These are phyloP conservation scores for Monosporozyma aquatica DNA, from an alignment of 805 yeast genomes.

Conservation along the genomic window DNA sequence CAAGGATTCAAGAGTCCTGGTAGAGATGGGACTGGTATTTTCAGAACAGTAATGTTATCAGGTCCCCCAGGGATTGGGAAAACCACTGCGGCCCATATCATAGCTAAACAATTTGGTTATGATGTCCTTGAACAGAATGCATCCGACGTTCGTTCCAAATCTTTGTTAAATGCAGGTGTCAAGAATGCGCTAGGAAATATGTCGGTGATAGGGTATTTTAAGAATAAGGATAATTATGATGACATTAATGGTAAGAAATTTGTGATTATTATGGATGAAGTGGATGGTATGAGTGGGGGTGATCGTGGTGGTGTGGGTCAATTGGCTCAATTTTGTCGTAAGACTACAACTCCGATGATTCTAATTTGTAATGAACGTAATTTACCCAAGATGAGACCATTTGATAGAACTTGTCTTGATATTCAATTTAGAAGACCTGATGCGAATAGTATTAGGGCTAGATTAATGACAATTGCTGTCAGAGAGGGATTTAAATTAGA, in stretches of 20 bases:
- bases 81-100: conserved; percentile 71
- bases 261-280: conserved; percentile 94
- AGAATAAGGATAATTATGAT: conserved; percentile 24
- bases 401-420: conserved; percentile 74
- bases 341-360: conserved; percentile 82
- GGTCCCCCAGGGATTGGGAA: conserved; percentile 88
- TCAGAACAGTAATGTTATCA: conserved; percentile 75
- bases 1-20: conserved; percentile 49
- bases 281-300: conserved; percentile 98
- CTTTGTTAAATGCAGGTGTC: conserved; percentile 57
- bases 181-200: conserved; percentile 69
- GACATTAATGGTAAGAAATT: conserved; percentile 45
- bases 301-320: conserved; percentile 98
- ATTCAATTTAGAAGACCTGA: conserved; percentile 84
- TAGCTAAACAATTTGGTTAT: conserved; percentile 60
- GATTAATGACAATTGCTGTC: conserved; percentile 83
- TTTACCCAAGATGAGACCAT: conserved; percentile 91
- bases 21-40: conserved; percentile 57
- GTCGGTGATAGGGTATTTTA: conserved; percentile 72
- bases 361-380: conserved; percentile 89
- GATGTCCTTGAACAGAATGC: conserved; percentile 75
- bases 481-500: conserved; percentile 77
- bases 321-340: conserved; percentile 74
- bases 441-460: conserved; percentile 67
- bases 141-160: conserved; percentile 83